These are phyloP conservation scores for Nitzschia inconspicua DNA, from an alignment of 108 stramenopile species.

Conservation along the genomic window DNA sequence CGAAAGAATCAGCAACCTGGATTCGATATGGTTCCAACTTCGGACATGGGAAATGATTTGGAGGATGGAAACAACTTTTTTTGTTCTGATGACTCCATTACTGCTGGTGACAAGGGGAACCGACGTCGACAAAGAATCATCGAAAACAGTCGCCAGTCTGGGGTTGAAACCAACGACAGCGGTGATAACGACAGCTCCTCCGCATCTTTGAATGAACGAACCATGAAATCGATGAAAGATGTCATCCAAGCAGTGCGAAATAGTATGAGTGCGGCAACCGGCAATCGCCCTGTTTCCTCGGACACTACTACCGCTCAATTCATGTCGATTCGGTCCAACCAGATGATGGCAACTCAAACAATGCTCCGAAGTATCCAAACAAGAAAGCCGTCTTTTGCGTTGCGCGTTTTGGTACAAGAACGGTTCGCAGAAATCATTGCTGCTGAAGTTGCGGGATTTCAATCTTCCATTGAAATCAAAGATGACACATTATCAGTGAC, in stretches of 20 bases:
- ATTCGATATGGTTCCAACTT: slow-evolving; percentile 24
- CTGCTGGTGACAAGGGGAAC: slow-evolving; percentile 2
- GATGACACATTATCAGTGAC: slow-evolving; percentile 64
- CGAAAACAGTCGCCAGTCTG: slow-evolving; percentile 20
- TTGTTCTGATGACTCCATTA: not conserved
- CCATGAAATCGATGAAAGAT: slow-evolving; percentile 46
- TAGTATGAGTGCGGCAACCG: slow-evolving; percentile 12
- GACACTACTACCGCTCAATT: slow-evolving; percentile 15
- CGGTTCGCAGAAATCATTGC: slow-evolving; percentile 84
- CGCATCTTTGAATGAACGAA: slow-evolving; percentile 3
- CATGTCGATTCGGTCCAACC: slow-evolving; percentile 33
- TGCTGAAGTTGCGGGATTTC: slow-evolving; percentile 77
- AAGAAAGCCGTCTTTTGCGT: slow-evolving; percentile 70
- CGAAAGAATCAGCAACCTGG: slow-evolving; percentile 20
- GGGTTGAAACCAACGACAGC: not conserved
- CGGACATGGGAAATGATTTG: slow-evolving; percentile 1
- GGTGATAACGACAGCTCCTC: not conserved
- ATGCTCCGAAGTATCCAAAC: slow-evolving; percentile 9
- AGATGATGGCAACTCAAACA: slow-evolving; percentile 28
- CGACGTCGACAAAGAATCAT: slow-evolving; percentile 27
- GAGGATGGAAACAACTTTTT: not conserved
- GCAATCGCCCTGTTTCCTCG: not conserved
- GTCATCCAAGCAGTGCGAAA: slow-evolving; percentile 36
- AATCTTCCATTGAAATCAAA: slow-evolving; percentile 63
- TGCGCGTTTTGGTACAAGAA: slow-evolving; percentile 77